Percentiles rank a stretch among this genome's conserved stretches.
Evolutionary conservation across 441 rosid species (phyloP).

Genomic region (Corymbia calophylla): DNA sequence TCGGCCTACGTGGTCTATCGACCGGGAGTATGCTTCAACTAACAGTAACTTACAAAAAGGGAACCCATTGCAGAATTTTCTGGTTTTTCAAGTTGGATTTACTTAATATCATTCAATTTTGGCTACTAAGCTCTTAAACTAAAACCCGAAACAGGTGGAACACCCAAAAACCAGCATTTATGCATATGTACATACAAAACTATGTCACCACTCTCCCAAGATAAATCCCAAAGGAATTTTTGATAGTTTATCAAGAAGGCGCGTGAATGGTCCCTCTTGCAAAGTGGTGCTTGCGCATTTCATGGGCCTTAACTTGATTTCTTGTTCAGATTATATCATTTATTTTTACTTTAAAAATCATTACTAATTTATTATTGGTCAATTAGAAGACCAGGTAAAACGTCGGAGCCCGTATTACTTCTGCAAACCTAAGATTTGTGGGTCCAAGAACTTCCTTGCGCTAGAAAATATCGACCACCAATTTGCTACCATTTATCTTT

Average conservation of each 20-base stretch:
- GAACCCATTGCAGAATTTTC: not conserved
- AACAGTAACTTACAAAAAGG: not conserved
- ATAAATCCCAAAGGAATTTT: no score
- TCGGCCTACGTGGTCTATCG: not conserved
- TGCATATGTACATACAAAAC: no score
- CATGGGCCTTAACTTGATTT: no score
- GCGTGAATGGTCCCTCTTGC: no score
- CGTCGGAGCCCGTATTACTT: not conserved
- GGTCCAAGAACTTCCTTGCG: not conserved
- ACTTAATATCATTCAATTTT: not conserved
- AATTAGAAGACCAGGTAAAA: not conserved
- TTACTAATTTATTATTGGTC: not conserved
- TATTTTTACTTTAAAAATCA: not conserved
- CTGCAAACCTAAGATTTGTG: not conserved
- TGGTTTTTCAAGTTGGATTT: not conserved
- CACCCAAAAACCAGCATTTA: no score
- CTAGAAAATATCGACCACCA: not conserved
- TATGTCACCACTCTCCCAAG: no score
- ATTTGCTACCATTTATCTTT: not conserved
- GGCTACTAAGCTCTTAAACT: no score
- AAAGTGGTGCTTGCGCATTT: no score
- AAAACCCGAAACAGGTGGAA: no score
- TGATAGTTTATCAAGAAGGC: no score
- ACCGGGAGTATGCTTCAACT: not conserved
- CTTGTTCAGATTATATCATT: not conserved